A percentile compares a stretch with the other conserved stretches of the same genome.
phyloP scores from a whole-genome alignment of 192 early-diverging fungal species.

The Coemansia sp. region DNA sequence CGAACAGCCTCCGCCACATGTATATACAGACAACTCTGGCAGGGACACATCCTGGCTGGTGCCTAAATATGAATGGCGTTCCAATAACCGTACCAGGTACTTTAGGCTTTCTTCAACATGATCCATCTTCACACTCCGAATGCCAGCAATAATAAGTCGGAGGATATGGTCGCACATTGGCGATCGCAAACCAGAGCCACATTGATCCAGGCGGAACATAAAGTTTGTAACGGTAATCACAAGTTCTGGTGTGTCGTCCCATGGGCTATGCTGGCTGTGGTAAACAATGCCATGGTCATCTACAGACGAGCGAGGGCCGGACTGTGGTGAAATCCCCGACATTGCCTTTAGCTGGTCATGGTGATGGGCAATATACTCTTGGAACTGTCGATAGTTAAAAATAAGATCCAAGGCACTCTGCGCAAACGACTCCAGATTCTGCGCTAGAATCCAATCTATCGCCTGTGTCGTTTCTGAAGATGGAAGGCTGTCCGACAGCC shows the following conservation, averaged over 20 bases:
- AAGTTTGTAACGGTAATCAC: slow-evolving; percentile 19
- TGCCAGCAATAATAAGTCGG: slow-evolving; percentile 36
- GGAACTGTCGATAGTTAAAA: slow-evolving; percentile 48
- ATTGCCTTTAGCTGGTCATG: slow-evolving; percentile 46
- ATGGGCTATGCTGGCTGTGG: slow-evolving; percentile 49
- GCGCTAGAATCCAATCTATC: slow-evolving; percentile 14
- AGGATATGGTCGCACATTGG: slow-evolving; percentile 33
- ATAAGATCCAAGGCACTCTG: slow-evolving; percentile 34
- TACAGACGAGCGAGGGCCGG: neutral
- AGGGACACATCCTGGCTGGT: neutral
- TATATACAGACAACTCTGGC: neutral
- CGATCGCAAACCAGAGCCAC: neutral
- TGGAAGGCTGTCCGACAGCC: neutral
- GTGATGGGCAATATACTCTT: slow-evolving; percentile 47
- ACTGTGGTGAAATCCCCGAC: slow-evolving; percentile 3
- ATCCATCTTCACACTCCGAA: slow-evolving; percentile 38
- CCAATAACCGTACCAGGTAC: slow-evolving; percentile 23
- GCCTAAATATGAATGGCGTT: slow-evolving; percentile 26
- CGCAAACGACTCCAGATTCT: slow-evolving; percentile 25
- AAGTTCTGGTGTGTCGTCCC: slow-evolving; percentile 42
- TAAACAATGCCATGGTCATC: slow-evolving; percentile 30
- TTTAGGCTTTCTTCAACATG: slow-evolving; percentile 37
- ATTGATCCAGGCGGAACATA: slow-evolving; percentile 32
- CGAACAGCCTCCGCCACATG: slow-evolving; percentile 18
- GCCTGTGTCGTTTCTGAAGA: neutral